phyloP scores from a whole-genome alignment of 805 yeast genomes.

The Candida maris region DNA sequence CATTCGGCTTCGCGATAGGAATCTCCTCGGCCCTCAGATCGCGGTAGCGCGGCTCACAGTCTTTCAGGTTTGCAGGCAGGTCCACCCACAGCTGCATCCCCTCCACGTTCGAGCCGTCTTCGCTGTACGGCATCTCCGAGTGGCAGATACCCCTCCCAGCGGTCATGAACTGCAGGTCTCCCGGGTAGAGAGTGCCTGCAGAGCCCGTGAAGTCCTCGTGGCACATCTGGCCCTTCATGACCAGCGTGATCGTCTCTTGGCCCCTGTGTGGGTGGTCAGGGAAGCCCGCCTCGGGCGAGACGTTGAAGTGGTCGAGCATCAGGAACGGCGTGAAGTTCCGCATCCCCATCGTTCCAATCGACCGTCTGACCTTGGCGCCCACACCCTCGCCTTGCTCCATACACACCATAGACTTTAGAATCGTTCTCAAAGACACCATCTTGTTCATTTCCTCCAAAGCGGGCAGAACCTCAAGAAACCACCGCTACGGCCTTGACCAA shows the following conservation, averaged over 20 bases:
- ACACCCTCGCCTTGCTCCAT: constrained; percentile 78
- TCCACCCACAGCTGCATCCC: constrained; percentile 92
- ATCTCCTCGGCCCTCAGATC: constrained; percentile 68
- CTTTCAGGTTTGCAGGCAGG: constrained; percentile 60
- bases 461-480: too few species aligned
- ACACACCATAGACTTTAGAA: constrained; percentile 52
- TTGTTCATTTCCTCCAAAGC: constrained; percentile 7
- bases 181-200: constrained; percentile 71
- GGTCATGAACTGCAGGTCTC: constrained; percentile 91
- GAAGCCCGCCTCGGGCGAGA: constrained; percentile 64
- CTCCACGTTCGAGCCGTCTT: constrained; percentile 43
- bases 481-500: too few species aligned
- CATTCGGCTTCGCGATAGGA: constrained; percentile 64
- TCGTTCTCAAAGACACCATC: constrained; percentile 41
- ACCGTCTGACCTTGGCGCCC: constrained; percentile 82
- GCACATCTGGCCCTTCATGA: constrained; percentile 63
- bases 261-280: constrained; percentile 86
- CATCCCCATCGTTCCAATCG: constrained; percentile 65
- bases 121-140: constrained; percentile 75
- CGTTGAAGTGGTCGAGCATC: constrained; percentile 75
- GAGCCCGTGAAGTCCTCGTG: constrained; percentile 88
- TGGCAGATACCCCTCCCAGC: constrained; percentile 88
- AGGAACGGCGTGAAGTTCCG: constrained; percentile 80
- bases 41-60: constrained; percentile 70
- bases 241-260: constrained; percentile 72